Evolutionary conservation across 1,139 yeast genomes (phyloP).

Genomic region (Yamadazyma blattariae): DNA sequence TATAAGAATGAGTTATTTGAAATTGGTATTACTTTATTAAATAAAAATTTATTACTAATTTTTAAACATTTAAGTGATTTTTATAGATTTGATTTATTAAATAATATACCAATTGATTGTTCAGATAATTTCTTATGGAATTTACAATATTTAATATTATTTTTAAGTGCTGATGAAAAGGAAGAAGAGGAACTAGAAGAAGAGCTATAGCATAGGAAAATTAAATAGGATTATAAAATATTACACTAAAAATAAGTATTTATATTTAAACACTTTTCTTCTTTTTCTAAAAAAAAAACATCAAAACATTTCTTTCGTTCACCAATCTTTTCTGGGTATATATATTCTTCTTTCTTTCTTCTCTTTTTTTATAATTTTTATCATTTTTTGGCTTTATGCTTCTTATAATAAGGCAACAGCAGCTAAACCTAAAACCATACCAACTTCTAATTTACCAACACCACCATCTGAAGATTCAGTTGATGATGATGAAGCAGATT

Average conservation of each 20-base stretch:
- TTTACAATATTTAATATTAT: conserved; percentile 34
- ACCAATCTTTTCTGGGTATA: too few relatives aligned
- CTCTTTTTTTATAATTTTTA: too few relatives aligned
- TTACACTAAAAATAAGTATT: not conserved
- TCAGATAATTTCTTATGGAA: conserved; percentile 44
- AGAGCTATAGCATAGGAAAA: too few relatives aligned
- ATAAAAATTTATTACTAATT: conserved; percentile 28
- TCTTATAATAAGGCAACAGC: conserved; percentile 34
- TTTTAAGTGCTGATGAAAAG: conserved; percentile 25
- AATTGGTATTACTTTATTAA: conserved; percentile 30
- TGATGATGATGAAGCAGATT: conserved; percentile 10
- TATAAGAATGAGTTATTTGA: conserved; percentile 31
- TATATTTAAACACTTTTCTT: not conserved
- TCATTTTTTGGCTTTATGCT: too few relatives aligned
- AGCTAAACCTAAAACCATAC: conserved; percentile 34
- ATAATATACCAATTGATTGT: conserved; percentile 37
- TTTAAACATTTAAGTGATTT: conserved; percentile 21
- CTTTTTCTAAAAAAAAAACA: not conserved
- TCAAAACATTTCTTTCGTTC: not conserved
- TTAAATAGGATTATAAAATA: too few relatives aligned
- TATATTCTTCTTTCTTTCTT: too few relatives aligned
- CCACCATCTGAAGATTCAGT: conserved; percentile 7
- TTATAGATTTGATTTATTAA: conserved; percentile 11
- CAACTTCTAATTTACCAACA: conserved; percentile 19
- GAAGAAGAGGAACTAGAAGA: too few relatives aligned